These are phyloP conservation scores for Wallacemonas sp. DNA, from an alignment of 208 protist genomes.

Conservation along the genomic window DNA sequence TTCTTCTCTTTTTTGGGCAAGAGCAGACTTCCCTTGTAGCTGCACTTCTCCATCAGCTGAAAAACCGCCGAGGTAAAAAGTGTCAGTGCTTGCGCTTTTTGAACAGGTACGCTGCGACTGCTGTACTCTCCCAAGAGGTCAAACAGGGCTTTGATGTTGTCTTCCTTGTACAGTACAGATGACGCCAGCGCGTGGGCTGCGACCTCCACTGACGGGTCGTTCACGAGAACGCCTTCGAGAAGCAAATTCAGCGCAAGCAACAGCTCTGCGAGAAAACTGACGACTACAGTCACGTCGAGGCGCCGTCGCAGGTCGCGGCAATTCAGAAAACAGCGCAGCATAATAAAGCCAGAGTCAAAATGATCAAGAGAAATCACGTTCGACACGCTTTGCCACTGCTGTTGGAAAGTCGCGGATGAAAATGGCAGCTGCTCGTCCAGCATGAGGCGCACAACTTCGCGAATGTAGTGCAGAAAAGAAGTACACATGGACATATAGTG, in stretches of 20 bases:
- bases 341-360: constrained; percentile 56
- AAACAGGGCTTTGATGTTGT: constrained; percentile 75
- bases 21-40: constrained; percentile 68
- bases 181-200: constrained; percentile 83
- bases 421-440: constrained; percentile 38
- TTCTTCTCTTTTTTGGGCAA: constrained; percentile 55
- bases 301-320: constrained; percentile 61
- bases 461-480: constrained; percentile 65
- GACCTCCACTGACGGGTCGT: constrained; percentile 55
- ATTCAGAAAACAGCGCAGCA: constrained; percentile 64
- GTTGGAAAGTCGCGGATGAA: constrained; percentile 41
- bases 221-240: constrained; percentile 67
- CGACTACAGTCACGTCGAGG: constrained; percentile 46
- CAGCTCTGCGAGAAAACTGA: constrained; percentile 71
- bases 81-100: constrained; percentile 43
- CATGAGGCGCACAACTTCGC: constrained; percentile 52
- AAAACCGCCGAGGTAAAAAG: constrained; percentile 77
- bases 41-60: constrained; percentile 85
- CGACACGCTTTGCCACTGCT: constrained; percentile 80
- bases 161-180: constrained; percentile 79
- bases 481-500: constrained; percentile 68
- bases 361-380: constrained; percentile 73
- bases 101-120: constrained; percentile 27
- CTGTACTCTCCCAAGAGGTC: constrained; percentile 54
- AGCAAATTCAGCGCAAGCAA: constrained; percentile 73